A percentile compares a stretch with the other conserved stretches of the same genome.
These are phyloP conservation scores for Chlamydomonas eustigma DNA, from an alignment of 139 green algal genomes.

Conservation along the genomic window DNA sequence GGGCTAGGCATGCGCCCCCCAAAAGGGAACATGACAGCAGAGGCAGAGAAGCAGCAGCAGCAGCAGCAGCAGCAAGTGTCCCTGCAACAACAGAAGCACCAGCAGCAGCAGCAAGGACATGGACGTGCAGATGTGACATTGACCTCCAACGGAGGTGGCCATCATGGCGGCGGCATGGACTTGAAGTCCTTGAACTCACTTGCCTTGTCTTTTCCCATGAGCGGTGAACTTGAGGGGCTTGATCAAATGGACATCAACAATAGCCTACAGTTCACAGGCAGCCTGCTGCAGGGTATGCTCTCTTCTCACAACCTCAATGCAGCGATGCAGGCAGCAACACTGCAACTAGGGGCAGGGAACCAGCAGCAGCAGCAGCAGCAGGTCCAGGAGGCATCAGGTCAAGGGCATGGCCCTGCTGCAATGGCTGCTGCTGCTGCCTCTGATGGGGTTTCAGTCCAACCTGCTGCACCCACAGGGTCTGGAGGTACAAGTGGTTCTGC, in stretches of 20 bases:
- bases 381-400: background rate
- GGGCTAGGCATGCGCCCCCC: too few species aligned
- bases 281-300: conserved; percentile 4
- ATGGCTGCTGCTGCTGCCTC: too few species aligned
- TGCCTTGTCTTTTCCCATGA: background rate
- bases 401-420: background rate
- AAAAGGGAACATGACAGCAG: background rate
- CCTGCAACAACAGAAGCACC: background rate
- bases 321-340: background rate
- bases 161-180: conserved; percentile 4
- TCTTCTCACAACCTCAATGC: background rate
- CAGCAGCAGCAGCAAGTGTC: background rate
- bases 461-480: too few species aligned
- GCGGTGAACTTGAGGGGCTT: background rate
- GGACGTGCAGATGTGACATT: background rate
- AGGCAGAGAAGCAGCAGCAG: background rate
- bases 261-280: background rate
- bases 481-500: background rate
- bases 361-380: background rate
- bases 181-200: background rate
- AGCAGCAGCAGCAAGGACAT: conserved; percentile 3
- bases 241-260: background rate
- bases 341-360: background rate
- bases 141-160: background rate
- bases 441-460: background rate